These are phyloP conservation scores for Citrus australasica DNA, from an alignment of 345 rosid genomes.

Conservation along the genomic window DNA sequence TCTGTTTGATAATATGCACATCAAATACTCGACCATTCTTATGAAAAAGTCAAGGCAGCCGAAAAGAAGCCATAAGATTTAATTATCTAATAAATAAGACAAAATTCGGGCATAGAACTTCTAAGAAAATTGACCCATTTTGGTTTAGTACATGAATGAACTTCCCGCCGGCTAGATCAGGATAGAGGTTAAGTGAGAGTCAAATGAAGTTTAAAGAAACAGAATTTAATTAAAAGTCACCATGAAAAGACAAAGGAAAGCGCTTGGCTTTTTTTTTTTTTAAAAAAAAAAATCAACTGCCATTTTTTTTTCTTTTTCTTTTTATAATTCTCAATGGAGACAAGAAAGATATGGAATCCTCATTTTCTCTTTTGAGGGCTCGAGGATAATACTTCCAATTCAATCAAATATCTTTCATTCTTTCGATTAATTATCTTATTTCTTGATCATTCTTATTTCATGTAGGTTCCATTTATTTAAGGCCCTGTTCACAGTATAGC, in stretches of 20 bases:
- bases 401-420: neutral
- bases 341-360: neutral
- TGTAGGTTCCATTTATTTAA: neutral
- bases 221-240: neutral
- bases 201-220: neutral
- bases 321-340: neutral
- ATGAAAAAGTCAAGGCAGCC: neutral
- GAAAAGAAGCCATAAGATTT: neutral
- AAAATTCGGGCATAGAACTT: neutral
- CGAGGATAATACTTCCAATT: constrained; percentile 23
- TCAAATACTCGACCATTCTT: neutral
- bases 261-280: neutral
- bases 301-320: neutral
- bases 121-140: neutral
- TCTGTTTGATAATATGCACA: neutral
- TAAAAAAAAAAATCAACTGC: neutral
- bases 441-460: neutral
- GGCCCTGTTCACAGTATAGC: neutral
- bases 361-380: constrained; percentile 23
- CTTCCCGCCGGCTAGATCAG: neutral
- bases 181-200: neutral
- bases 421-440: neutral
- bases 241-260: neutral
- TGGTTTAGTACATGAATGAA: constrained; percentile 1
- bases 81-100: neutral